These are phyloP conservation scores for Zygotorulaspora mrakii DNA, from an alignment of 1,139 yeast species.

Conservation along the genomic window DNA sequence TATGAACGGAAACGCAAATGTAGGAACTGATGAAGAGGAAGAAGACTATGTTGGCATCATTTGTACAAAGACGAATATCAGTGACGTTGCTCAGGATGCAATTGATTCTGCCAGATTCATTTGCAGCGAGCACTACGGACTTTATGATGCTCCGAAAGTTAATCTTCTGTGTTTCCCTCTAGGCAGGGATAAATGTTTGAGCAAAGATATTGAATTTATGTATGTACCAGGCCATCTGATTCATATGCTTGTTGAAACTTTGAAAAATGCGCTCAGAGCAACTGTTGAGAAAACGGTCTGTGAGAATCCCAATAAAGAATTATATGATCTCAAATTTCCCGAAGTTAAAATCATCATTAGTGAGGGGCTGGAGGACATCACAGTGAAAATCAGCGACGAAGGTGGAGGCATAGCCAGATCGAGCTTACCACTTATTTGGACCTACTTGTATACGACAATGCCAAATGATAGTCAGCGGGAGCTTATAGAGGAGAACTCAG, in stretches of 20 bases:
- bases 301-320: conserved; percentile 48
- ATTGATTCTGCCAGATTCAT: conserved; percentile 83
- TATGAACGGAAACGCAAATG: conserved; percentile 27
- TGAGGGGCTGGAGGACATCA: conserved; percentile 89
- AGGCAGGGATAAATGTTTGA: conserved; percentile 1
- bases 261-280: conserved; percentile 79
- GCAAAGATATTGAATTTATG: conserved; percentile 61
- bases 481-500: conserved; percentile 11
- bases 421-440: conserved; percentile 84
- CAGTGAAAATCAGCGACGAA: conserved; percentile 89
- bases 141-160: conserved; percentile 77
- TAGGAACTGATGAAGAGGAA: conserved; percentile 41
- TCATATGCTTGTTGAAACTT: conserved; percentile 82
- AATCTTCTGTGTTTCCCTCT: conserved; percentile 53
- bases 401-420: conserved; percentile 92
- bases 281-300: conserved; percentile 62
- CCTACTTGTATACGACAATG: conserved; percentile 86
- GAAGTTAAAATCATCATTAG: conserved; percentile 84
- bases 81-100: conserved; percentile 78
- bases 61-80: conserved; percentile 74
- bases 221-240: conserved; percentile 88
- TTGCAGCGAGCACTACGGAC: conserved; percentile 82
- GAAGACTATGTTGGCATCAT: conserved; percentile 70
- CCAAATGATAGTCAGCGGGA: conserved; percentile 39
- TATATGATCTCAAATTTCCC: conserved; percentile 70